Base-by-base conservation (phyloP, 78 protist genomes). In the Speleostelium caveatum region DNA sequence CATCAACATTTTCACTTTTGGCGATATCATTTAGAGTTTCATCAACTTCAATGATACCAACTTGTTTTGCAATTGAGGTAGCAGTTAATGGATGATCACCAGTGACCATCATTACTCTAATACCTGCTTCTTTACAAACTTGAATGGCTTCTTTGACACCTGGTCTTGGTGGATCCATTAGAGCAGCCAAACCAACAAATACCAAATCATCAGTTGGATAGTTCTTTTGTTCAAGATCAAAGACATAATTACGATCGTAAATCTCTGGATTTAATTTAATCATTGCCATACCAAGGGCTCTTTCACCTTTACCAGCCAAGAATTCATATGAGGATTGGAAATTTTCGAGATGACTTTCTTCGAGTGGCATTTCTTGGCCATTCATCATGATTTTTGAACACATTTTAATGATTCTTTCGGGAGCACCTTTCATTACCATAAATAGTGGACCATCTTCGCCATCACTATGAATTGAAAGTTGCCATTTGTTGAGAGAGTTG, bases 51-150 rank as follows among this genome's bases (percentile, higher is more conserved):
- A 93, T 61, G 58, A 93, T 74, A 49, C 96, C 96, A 35, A 97
- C 94, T 75, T 93, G 86, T 39, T 61, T 32, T 3, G 99, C 99
- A 74, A 99, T 99, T 42, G 99, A 98, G 3, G 41, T 42, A 17
- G 99, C 99, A 0, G 99, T 99, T 53, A 71, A 53, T 16, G 99
- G 97, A 86, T 98, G 99, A 75, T 99, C 99, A 26, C 99, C 99
- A 24, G 99, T 99, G 36, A 98, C 98, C 99, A 99, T 99, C 87
- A 96, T 83, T 33, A 98, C 99, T 35, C 87, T 61, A 49, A 97
- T 86, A 39, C 98, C 95, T 12, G 97, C 98, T 35, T 62, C 51
- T 38, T 87, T 73, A 56, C 95, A 94, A 1, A 22, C 42, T 17
- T 19, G 61, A 10, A 96, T 71, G 12, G 95, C 93, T 12, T 33